A percentile compares a stretch with the other conserved stretches of the same genome.
phyloP scores from a whole-genome alignment of 2,329 filamentous ascomycete species.

The Ciborinia camelliae region DNA sequence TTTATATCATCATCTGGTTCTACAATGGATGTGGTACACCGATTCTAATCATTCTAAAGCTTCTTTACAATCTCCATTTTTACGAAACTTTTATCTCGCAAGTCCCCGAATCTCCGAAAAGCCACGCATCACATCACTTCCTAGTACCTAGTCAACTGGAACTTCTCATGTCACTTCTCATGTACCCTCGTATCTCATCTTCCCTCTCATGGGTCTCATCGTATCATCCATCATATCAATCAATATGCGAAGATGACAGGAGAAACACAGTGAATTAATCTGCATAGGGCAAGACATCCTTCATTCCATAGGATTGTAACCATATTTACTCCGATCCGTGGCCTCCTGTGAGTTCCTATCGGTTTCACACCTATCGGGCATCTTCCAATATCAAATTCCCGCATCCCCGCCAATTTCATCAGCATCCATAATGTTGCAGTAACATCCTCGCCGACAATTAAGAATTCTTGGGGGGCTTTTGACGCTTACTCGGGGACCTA shows the following conservation, averaged over 20 bases:
- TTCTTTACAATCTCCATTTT: neutral
- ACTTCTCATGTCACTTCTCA: constrained; percentile 4
- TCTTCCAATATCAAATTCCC: constrained; percentile 1
- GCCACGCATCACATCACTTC: constrained; percentile 13
- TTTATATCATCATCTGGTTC: neutral
- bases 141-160: neutral
- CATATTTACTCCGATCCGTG: constrained; percentile 2
- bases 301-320: constrained; percentile 7
- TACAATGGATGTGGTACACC: neutral
- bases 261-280: constrained; percentile 1
- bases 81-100: constrained; percentile 1
- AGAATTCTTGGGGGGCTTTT: neutral
- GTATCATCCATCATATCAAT: neutral
- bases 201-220: neutral
- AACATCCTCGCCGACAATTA: constrained; percentile 18
- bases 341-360: too few relatives aligned
- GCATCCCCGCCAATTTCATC: neutral
- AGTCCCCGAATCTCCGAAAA: constrained; percentile 20
- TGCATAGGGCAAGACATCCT: constrained; percentile 17
- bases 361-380: constrained; percentile 4
- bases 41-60: constrained; percentile 12
- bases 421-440: constrained; percentile 5
- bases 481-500: constrained; percentile 18
- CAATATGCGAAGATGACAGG: constrained; percentile 7
- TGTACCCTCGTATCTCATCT: constrained; percentile 1